A percentile compares a stretch with the other conserved stretches of the same genome.
These are phyloP conservation scores for Anisodus acutangulus DNA, from an alignment of 257 asterid species.

Conservation along the genomic window DNA sequence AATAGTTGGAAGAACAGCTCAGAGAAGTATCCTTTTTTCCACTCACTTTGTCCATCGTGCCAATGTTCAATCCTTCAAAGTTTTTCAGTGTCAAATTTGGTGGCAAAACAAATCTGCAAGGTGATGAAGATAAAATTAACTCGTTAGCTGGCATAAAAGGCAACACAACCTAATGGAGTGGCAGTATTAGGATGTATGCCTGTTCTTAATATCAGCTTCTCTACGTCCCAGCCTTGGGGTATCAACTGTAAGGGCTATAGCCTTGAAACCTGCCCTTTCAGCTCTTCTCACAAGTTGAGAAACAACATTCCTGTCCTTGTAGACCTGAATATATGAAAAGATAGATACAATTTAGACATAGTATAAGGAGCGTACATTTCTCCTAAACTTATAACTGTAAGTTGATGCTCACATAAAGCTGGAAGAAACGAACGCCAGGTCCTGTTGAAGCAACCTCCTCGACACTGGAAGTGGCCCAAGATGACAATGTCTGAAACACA, in stretches of 20 bases:
- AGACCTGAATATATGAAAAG: conserved; percentile 55
- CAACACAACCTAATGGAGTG: not conserved
- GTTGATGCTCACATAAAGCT: conserved; percentile 49
- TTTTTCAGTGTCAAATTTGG: conserved; percentile 76
- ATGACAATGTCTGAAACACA: conserved; percentile 69
- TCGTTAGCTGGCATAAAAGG: not conserved
- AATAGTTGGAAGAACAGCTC: not conserved
- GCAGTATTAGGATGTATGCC: conserved; percentile 40
- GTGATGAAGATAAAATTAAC: conserved; percentile 15
- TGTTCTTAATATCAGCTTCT: conserved; percentile 89
- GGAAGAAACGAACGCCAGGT: conserved; percentile 61
- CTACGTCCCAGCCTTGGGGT: conserved; percentile 92
- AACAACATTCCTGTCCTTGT: conserved; percentile 88
- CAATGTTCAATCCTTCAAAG: conserved; percentile 83
- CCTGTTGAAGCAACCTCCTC: conserved; percentile 93
- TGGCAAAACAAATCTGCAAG: conserved; percentile 53
- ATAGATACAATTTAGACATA: not conserved
- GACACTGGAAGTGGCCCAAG: conserved; percentile 68
- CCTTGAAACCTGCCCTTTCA: conserved; percentile 93
- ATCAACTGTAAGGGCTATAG: conserved; percentile 93
- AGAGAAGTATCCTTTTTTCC: not conserved
- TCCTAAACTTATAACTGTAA: not conserved
- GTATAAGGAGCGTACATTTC: not conserved
- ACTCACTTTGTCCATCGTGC: conserved; percentile 80
- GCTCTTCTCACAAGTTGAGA: conserved; percentile 92